Evolutionary conservation across 176 grass and related monocot genomes (phyloP).

Genomic region (Tillandsia fasciculata): DNA sequence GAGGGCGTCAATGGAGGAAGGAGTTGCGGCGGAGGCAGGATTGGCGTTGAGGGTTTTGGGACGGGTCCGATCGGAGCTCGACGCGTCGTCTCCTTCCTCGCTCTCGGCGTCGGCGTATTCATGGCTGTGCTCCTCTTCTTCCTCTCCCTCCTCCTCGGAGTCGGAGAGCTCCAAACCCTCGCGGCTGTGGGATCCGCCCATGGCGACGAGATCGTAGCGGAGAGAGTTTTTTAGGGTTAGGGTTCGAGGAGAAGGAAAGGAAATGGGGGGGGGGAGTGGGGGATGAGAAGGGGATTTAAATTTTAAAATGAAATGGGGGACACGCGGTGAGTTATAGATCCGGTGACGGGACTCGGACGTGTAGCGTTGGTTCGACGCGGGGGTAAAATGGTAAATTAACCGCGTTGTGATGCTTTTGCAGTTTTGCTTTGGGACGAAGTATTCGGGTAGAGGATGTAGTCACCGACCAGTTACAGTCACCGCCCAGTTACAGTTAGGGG

Average conservation of each 20-base stretch:
- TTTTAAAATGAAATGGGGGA: constrained; percentile 32
- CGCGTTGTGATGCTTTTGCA: not conserved
- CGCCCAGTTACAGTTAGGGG: too few species aligned
- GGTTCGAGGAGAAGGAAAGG: not conserved
- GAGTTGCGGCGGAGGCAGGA: constrained; percentile 18
- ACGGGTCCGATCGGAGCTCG: constrained; percentile 3
- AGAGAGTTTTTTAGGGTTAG: not conserved
- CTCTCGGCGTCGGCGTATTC: not conserved
- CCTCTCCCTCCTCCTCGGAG: constrained; percentile 31
- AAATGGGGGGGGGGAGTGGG: not conserved
- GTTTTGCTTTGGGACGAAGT: not conserved
- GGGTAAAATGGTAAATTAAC: not conserved
- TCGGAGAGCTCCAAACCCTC: constrained; percentile 63
- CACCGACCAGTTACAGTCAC: too few species aligned
- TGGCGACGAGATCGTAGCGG: constrained; percentile 25
- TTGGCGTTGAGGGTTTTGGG: constrained; percentile 11
- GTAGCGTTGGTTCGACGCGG: not conserved
- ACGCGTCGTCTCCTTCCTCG: constrained; percentile 3
- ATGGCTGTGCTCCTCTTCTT: not conserved
- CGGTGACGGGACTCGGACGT: constrained; percentile 9
- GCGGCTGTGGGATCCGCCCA: constrained; percentile 85
- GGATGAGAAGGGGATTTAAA: constrained; percentile 46
- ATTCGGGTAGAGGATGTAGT: not conserved
- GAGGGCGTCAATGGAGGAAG: constrained; percentile 54
- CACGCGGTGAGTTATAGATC: not conserved